These are phyloP conservation scores for Candida ipomoeae DNA, from an alignment of 805 yeast species.

Conservation along the genomic window DNA sequence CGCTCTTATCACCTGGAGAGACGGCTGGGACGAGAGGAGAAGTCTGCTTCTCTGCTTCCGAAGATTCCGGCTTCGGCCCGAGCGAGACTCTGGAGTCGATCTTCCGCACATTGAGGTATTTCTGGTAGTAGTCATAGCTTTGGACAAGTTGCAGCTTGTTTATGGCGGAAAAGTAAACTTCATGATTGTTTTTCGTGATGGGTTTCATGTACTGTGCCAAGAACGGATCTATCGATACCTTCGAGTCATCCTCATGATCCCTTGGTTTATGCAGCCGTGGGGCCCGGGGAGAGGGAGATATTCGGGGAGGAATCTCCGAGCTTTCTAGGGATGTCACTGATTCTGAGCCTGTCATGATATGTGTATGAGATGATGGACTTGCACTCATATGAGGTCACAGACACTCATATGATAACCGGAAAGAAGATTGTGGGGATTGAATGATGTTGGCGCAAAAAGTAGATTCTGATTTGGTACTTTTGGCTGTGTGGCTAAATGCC, in stretches of 20 bases:
- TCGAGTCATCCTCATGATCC: not conserved
- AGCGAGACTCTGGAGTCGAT: not conserved
- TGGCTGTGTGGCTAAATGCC: not conserved
- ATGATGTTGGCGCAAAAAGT: not conserved
- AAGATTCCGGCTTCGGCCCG: not conserved
- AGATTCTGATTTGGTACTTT: not conserved
- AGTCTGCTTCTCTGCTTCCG: conserved; percentile 2
- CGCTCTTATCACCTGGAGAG: not conserved
- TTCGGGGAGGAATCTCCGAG: conserved; percentile 1
- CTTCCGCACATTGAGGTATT: conserved; percentile 11
- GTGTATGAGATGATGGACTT: not conserved
- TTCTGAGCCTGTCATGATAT: not conserved
- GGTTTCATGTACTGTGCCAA: conserved; percentile 17
- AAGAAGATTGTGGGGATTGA: not conserved
- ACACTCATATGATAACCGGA: not conserved
- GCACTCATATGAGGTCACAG: not conserved
- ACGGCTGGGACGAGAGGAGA: not conserved
- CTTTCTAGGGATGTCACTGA: not conserved
- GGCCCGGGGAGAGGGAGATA: not conserved
- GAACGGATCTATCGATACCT: conserved; percentile 14
- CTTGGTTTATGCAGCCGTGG: not conserved
- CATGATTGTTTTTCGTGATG: conserved; percentile 9
- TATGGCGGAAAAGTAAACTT: conserved; percentile 12
- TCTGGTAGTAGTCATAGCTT: conserved; percentile 15
- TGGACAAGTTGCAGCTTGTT: conserved; percentile 10